phyloP scores from a whole-genome alignment of 192 early-diverging fungal species.

The Entomortierella lignicola region DNA sequence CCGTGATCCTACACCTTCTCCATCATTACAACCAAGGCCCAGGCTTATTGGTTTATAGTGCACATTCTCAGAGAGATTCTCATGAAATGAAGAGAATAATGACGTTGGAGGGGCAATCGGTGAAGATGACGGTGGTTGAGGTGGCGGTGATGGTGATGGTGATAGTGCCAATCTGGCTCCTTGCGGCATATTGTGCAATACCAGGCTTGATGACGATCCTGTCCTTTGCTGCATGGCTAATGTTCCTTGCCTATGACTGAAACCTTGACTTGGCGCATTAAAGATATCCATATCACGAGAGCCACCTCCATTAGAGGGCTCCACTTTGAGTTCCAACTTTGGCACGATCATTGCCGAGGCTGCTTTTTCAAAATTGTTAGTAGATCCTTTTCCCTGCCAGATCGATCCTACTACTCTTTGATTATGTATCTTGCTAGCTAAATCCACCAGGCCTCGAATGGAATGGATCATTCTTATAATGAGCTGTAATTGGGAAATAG shows the following conservation, averaged over 20 bases:
- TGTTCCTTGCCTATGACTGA: neutral
- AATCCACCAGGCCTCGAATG: slow-evolving; percentile 11
- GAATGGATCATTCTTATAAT: slow-evolving; percentile 6
- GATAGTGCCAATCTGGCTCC: neutral
- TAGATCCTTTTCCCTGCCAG: neutral
- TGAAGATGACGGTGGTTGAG: neutral
- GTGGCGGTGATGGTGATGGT: neutral
- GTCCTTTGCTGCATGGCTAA: neutral
- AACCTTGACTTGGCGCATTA: neutral
- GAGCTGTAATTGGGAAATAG: neutral
- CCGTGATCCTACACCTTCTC: neutral
- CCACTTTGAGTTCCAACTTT: neutral
- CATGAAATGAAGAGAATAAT: neutral
- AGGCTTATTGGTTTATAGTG: neutral
- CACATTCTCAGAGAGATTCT: neutral
- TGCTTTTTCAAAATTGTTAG: neutral
- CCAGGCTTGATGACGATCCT: too few species aligned
- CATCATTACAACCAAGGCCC: neutral
- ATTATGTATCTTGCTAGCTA: slow-evolving; percentile 4
- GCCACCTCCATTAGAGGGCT: neutral
- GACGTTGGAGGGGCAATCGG: neutral
- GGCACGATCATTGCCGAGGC: too few species aligned
- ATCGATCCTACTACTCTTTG: neutral
- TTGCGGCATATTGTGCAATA: too few species aligned
- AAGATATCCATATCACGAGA: neutral